These are phyloP conservation scores for Cladochytrium replicatum DNA, from an alignment of 192 early-diverging fungal genomes.

Conservation along the genomic window DNA sequence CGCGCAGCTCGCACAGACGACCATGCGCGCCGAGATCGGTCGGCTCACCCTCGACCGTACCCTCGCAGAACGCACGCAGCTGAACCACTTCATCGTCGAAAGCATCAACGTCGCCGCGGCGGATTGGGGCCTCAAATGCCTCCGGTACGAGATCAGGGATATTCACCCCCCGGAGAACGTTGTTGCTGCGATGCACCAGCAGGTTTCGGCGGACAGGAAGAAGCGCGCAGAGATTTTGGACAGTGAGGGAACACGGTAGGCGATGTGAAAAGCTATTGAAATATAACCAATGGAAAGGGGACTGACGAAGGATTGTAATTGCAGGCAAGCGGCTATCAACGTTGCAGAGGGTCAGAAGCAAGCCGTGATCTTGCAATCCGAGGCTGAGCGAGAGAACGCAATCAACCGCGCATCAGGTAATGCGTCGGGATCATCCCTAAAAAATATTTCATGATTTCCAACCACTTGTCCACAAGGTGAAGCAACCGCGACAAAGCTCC, in stretches of 20 bases:
- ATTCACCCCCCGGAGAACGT: conserved; percentile 80
- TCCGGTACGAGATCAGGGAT: conserved; percentile 85
- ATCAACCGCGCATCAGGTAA: conserved; percentile 67
- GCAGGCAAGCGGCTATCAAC: conserved; percentile 87
- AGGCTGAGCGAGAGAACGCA: conserved; percentile 67
- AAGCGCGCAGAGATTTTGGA: conserved; percentile 74
- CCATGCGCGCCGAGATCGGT: conserved; percentile 85
- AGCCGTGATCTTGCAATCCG: conserved; percentile 72
- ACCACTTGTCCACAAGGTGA: conserved; percentile 37
- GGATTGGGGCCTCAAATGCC: conserved; percentile 76
- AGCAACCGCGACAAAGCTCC: conserved; percentile 67
- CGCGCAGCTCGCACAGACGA: conserved; percentile 79
- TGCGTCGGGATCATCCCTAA: conserved; percentile 1
- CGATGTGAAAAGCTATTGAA: background rate
- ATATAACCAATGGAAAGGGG: background rate
- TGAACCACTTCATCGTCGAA: conserved; percentile 77
- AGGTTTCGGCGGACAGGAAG: conserved; percentile 79
- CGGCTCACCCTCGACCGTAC: conserved; percentile 81
- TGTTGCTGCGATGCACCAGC: conserved; percentile 83
- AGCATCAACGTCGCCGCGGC: conserved; percentile 74
- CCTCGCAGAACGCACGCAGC: conserved; percentile 68
- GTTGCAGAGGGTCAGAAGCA: conserved; percentile 81
- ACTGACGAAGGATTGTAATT: conserved; percentile 37
- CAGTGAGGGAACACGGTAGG: conserved; percentile 11
- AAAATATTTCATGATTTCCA: conserved; percentile 8